Evolutionary conservation across 495 filamentous ascomycete species (phyloP).

Genomic region (Achaetomiella virescens): DNA sequence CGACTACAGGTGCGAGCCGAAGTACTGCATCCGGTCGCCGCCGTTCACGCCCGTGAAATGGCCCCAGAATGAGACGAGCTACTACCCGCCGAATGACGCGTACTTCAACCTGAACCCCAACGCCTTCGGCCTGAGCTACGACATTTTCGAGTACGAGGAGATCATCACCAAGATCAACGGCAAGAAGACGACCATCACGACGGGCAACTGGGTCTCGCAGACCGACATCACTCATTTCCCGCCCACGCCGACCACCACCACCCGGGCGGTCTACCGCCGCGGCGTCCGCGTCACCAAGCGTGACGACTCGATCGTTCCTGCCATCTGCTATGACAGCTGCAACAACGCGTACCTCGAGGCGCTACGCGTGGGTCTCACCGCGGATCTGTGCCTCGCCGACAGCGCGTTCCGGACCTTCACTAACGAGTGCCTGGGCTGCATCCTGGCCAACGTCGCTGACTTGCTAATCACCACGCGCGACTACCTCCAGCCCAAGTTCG

Average conservation of each 20-base stretch:
- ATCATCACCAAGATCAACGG: slow-evolving; percentile 19
- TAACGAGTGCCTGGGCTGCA: slow-evolving; percentile 38
- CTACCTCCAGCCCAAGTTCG: slow-evolving; percentile 21
- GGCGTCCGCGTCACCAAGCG: slow-evolving; percentile 24
- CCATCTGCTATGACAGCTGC: slow-evolving; percentile 50
- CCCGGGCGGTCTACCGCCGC: not conserved
- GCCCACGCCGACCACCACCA: slow-evolving; percentile 12
- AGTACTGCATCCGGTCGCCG: slow-evolving; percentile 49
- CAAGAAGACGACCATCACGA: slow-evolving; percentile 29
- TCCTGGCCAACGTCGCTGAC: slow-evolving; percentile 12
- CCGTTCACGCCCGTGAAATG: slow-evolving; percentile 35
- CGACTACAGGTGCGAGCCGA: slow-evolving; percentile 48
- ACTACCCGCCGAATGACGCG: slow-evolving; percentile 46
- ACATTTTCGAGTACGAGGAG: slow-evolving; percentile 47
- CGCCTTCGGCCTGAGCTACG: slow-evolving; percentile 56
- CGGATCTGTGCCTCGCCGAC: slow-evolving; percentile 37
- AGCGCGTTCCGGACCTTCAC: slow-evolving; percentile 38
- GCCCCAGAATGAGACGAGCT: slow-evolving; percentile 37
- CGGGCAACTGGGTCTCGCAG: slow-evolving; percentile 45
- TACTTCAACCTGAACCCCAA: slow-evolving; percentile 62
- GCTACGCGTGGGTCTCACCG: slow-evolving; percentile 40
- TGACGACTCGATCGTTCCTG: slow-evolving; percentile 32
- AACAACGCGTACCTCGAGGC: slow-evolving; percentile 45
- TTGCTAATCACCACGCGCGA: slow-evolving; percentile 15
- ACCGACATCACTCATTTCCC: slow-evolving; percentile 36